Base-by-base conservation (phyloP, 2,329 filamentous ascomycete species). In the Dactylella cylindrospora region DNA sequence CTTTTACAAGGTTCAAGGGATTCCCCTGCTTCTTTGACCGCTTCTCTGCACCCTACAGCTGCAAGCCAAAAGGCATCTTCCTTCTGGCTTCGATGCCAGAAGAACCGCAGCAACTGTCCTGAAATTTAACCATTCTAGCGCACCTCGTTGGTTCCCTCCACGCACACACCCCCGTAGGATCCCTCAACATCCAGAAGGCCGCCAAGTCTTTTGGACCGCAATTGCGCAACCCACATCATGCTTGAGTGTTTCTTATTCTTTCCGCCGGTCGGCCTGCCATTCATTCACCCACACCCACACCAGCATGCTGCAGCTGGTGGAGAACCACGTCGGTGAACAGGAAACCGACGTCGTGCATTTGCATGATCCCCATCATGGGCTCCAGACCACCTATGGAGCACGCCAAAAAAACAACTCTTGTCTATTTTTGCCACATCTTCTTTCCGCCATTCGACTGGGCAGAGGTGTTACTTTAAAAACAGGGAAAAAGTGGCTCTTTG, bases 121-220 rank as follows among this genome's bases (percentile, higher is more conserved):
- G 57, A 62, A 62, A 62, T 62, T 62, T 62, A 62, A 62, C 57
- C 57, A 54, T 54, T 54, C 57, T 53, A 29, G 57, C 43, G 49
- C 49, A 49, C 52, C 50, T 22, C 26, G 29, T 38, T 26, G 40
- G 29, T 33, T 43, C 39, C 50, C 31, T 39, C 23, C 23, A 43
- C 22, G 10, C 23, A 9, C 22, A 29, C 41, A 22, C 41, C 38
- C 19, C 20, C 32, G 20, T 19, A 8, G 3, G 12, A 17, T 51
- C 29, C 50, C 49, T 49, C 55, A 41, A 53, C 47, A 61, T 36
- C 29, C 41, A 47, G 22, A 38, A 38, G 15, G 6, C 12, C 51
- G 35, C 43, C 43, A 51, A 45, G 43, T 46, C 47, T 33, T 23
- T 60, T 54, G 49, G 49, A 38, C 45, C 57, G 57, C 57, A 49